Base-by-base conservation (phyloP, 2,329 filamentous ascomycete species). In the Pseudogymnoascus pannorum region DNA sequence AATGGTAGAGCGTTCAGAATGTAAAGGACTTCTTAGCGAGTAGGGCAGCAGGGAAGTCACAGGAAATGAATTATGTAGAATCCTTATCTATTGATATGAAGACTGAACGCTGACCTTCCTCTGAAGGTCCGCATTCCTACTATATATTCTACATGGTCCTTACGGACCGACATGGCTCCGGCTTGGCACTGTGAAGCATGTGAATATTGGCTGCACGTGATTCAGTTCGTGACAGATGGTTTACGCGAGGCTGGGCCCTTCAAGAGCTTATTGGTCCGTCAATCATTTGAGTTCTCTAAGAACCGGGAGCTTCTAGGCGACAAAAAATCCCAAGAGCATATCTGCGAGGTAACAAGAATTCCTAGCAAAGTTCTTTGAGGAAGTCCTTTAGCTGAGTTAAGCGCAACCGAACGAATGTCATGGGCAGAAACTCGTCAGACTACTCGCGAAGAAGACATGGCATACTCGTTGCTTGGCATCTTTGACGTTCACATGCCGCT, bases 401-500 rank as follows among this genome's bases (percentile, higher is more conserved):
- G 59, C 26, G 40, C 66, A 16, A 31, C 40, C 54, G 58, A 66
- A 48, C 59, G 62, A 64, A 36, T 78, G 72, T 74, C 73, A 0
- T 78, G 75, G 76, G 75, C 76, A 3, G 68, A 71, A 4, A 58
- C 64, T 8, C 70, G 76, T 0, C 29, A 67, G 4, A 77, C 76
- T 0, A 71, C 67, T 0, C 62, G 72, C 2, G 4, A 60, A 0
- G 77, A 80, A 60, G 78, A 79, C 38, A 70, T 70, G n/a, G 76
- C 76, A 0, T 80, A 79, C 44, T 77, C 71, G 7, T 66, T 80
- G 0, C 62, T 80, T 2, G 78, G 77, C 0, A 70, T 79, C 0
- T 79, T 80, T 24, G 69, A 69, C 1, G 70, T 80, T 20, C 72
- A 75, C 36, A 77, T 80, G 73, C 72, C 77, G 0, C 65, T 78